These are phyloP conservation scores for Globisporangium cylindrosporum DNA, from an alignment of 352 stramenopile genomes.

Conservation along the genomic window DNA sequence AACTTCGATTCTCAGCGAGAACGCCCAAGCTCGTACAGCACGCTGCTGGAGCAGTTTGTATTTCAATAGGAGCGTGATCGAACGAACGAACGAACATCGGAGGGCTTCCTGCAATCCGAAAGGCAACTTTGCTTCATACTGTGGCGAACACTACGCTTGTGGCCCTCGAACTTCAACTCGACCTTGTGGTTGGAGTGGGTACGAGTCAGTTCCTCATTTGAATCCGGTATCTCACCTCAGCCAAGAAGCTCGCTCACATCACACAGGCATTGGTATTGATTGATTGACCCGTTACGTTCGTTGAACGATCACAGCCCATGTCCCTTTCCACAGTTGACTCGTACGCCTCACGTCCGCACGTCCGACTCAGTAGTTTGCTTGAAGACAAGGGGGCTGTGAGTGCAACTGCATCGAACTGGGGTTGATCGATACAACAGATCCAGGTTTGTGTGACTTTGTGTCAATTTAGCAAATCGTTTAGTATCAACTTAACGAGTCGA, in stretches of 20 bases:
- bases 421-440: too few relatives aligned
- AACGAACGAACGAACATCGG: background rate
- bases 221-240: background rate
- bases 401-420: too few relatives aligned
- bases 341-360: too few relatives aligned
- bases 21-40: background rate
- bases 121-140: background rate
- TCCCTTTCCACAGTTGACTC: too few relatives aligned
- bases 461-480: too few relatives aligned
- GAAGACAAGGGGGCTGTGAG: too few relatives aligned
- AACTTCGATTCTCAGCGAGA: background rate
- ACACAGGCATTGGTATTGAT: background rate
- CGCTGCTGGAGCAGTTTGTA: background rate
- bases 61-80: background rate
- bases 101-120: background rate
- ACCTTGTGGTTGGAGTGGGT: background rate
- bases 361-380: too few relatives aligned
- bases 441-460: too few relatives aligned
- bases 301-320: background rate
- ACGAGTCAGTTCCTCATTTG: background rate
- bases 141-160: too few relatives aligned
- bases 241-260: background rate
- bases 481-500: too few relatives aligned
- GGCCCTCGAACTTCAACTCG: background rate
- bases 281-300: background rate